Evolutionary conservation across 2,329 filamentous ascomycete species (phyloP), one percentile per base, ranked within the genome.

Genomic region (Ophiostoma ulmi): DNA sequence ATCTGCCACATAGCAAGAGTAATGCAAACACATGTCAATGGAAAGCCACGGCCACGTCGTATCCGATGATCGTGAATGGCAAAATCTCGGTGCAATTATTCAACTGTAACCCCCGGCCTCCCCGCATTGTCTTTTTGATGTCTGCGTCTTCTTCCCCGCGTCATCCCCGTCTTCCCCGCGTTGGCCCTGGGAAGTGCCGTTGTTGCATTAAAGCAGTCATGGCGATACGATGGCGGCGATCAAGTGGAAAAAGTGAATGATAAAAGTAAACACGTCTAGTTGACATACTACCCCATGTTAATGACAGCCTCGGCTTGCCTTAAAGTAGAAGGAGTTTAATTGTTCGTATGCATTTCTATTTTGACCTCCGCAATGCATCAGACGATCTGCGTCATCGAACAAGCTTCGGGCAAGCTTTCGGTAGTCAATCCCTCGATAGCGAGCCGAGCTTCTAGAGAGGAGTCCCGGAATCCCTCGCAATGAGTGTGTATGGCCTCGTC

Each of bases 131-230:
- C 11, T 63, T 20, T 14, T 14, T n/a, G 3, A 26, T 26, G 6
- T 63, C 11, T 17, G 11, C 58, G 11, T 35, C 58, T 7, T 10
- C 10, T 31, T 58, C 52, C 52, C 13, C 26, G 26, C 58, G 58
- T 63, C 58, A 35, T 35, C 58, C 58, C 58, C 58, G 26, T 26
- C 26, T 61, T 61, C 58, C 58, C 58, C 58, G 58, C 58, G 55
- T 61, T 61, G 22, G 13, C 55, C 55, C 26, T 17, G 22, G 26
- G 17, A 17, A 61, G 22, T 31, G 58, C 58, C 58, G 58, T 63
- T 63, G 58, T 63, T 63, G 26, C 58, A 63, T 58, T 31, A 31
- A 3, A 31, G 31, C 22, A 22, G 20, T 20, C 48, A 11, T 58
- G 22, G n/a, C 52, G 52, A 35, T 63, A 63, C 58, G 58, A 31